A percentile compares a stretch with the other conserved stretches of the same genome.
These are phyloP conservation scores for Tulasnella sp. DNA, from an alignment of 768 basidiomycete species.

Conservation along the genomic window DNA sequence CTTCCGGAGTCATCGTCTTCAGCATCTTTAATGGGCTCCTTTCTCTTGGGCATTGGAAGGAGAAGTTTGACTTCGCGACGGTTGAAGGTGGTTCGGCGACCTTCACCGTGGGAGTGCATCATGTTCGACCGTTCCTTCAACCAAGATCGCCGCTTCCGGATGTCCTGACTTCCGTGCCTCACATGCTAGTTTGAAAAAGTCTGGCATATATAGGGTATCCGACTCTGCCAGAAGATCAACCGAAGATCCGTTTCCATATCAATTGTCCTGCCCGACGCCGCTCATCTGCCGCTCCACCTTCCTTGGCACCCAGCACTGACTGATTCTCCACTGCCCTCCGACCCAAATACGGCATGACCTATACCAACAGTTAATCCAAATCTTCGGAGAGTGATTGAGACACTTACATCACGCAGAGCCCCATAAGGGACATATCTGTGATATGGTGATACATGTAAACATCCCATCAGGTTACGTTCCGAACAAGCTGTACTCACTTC, in stretches of 20 bases:
- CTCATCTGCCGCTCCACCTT: slow-evolving; percentile 52
- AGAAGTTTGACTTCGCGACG: slow-evolving; percentile 19
- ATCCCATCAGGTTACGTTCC: not conserved
- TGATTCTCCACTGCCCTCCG: slow-evolving; percentile 91
- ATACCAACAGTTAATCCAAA: slow-evolving; percentile 27
- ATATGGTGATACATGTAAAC: not conserved
- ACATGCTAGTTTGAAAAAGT: no score
- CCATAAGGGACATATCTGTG: not conserved
- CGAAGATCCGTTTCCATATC: slow-evolving; percentile 36
- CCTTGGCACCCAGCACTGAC: slow-evolving; percentile 48
- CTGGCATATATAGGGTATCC: no score
- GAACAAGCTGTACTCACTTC: slow-evolving; percentile 42
- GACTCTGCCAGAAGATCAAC: no score
- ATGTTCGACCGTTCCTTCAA: no score
- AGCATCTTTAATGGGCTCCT: slow-evolving; percentile 19
- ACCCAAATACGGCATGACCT: slow-evolving; percentile 85
- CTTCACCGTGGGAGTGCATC: no score
- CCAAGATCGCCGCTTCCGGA: no score
- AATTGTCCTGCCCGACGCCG: slow-evolving; percentile 41
- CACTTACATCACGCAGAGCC: not conserved
- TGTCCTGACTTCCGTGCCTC: no score
- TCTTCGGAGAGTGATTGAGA: not conserved
- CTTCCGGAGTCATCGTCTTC: slow-evolving; percentile 18
- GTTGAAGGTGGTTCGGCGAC: no score
- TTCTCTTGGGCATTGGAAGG: slow-evolving; percentile 21